These are phyloP conservation scores for Terfezia boudieri DNA, from an alignment of 495 filamentous ascomycete genomes.

Conservation along the genomic window DNA sequence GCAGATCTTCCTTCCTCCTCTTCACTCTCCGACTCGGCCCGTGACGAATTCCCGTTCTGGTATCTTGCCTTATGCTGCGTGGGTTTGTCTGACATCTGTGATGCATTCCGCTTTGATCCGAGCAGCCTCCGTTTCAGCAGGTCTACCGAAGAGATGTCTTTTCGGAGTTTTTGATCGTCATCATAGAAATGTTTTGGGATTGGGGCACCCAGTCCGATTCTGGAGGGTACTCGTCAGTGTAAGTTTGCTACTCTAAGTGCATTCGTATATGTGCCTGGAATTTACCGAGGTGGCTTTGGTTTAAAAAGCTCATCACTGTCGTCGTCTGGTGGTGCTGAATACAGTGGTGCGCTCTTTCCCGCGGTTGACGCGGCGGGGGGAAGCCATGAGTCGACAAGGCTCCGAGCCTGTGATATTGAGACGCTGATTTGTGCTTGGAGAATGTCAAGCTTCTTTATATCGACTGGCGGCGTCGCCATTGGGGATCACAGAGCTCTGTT, in stretches of 20 bases:
- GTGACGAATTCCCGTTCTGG: slow-evolving; percentile 11
- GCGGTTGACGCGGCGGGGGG: slow-evolving; percentile 6
- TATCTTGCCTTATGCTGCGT: background rate
- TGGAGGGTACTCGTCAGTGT: background rate
- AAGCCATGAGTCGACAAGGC: slow-evolving; percentile 28
- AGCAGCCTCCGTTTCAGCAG: slow-evolving; percentile 25
- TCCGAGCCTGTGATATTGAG: slow-evolving; percentile 24
- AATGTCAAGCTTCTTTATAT: slow-evolving; percentile 14
- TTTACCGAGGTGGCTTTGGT: slow-evolving; percentile 21
- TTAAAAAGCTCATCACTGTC: slow-evolving; percentile 25
- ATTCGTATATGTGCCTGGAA: background rate
- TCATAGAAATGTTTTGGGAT: slow-evolving; percentile 23
- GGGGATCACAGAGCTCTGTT: too few relatives aligned
- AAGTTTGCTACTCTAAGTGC: background rate
- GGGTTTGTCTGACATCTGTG: slow-evolving; percentile 9
- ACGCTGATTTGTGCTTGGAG: slow-evolving; percentile 26
- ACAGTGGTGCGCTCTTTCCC: too few relatives aligned
- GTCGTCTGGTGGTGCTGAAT: slow-evolving; percentile 22
- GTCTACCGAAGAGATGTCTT: slow-evolving; percentile 22
- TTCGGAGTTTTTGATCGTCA: slow-evolving; percentile 19
- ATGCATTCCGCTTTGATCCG: slow-evolving; percentile 21
- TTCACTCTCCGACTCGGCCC: slow-evolving; percentile 22
- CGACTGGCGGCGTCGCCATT: background rate
- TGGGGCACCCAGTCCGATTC: slow-evolving; percentile 25
- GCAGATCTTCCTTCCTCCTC: slow-evolving; percentile 34